A percentile compares a stretch with the other conserved stretches of the same genome.
These are phyloP conservation scores for Pelargonium australe DNA, from an alignment of 441 rosid species.

Conservation along the genomic window DNA sequence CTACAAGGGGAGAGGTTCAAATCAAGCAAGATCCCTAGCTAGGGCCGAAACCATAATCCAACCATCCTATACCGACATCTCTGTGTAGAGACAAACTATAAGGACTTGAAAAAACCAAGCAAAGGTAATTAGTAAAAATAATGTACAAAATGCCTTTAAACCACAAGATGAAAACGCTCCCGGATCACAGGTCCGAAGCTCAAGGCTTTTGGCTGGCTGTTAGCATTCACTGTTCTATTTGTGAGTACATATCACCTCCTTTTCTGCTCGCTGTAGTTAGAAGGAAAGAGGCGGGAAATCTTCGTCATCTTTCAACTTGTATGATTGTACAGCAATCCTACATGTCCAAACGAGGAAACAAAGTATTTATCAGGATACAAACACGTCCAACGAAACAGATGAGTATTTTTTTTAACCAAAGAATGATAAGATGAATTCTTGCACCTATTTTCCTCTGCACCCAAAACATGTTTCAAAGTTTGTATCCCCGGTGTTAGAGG, in stretches of 20 bases:
- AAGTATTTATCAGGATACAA: neutral
- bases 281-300: constrained; percentile 49
- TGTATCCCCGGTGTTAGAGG: constrained; percentile 25
- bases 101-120: neutral
- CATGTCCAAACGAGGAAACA: constrained; percentile 18
- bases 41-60: neutral
- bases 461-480: constrained; percentile 27
- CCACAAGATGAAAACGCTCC: constrained; percentile 16
- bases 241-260: no score
- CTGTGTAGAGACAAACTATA: neutral
- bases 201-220: constrained; percentile 25
- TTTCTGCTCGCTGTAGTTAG: no score
- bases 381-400: neutral
- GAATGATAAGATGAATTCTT: neutral
- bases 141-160: constrained; percentile 36
- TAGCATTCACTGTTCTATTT: constrained; percentile 25
- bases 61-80: neutral
- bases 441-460: constrained; percentile 53
- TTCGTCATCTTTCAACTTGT: constrained; percentile 51
- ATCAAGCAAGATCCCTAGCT: neutral
- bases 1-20: neutral
- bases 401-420: no score
- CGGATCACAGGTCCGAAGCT: constrained; percentile 15
- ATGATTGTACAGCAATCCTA: constrained; percentile 43
- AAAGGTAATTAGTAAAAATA: constrained; percentile 22